Conservation (phyloP, 352 stramenopile species). For the Globisporangium nodosum region DNA sequence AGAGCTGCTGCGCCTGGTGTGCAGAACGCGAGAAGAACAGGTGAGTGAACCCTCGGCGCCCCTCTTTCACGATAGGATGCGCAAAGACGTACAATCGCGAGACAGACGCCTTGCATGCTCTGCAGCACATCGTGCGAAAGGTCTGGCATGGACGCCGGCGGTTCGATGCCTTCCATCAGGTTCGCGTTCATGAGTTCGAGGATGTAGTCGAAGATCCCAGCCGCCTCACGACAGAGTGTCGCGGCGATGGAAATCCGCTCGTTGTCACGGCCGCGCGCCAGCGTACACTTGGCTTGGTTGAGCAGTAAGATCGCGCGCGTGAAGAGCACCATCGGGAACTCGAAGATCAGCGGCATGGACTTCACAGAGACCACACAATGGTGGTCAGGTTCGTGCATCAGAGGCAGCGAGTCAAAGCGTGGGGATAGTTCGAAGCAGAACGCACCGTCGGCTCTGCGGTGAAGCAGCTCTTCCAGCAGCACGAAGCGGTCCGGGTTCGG, state of each 20-base stretch:
- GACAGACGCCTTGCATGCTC: constrained; percentile 11
- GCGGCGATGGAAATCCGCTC: constrained; percentile 6
- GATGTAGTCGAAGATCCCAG: constrained; percentile 16
- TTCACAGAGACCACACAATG: background rate
- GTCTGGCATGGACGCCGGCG: constrained; percentile 11
- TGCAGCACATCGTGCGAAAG: constrained; percentile 17
- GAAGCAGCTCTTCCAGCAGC: constrained; percentile 15
- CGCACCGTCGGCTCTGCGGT: constrained; percentile 11
- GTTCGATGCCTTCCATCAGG: constrained; percentile 5
- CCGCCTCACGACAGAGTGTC: constrained; percentile 12
- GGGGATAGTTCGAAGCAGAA: background rate
- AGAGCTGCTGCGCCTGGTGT: constrained; percentile 30
- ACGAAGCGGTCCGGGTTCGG: background rate
- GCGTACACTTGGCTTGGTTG: constrained; percentile 15
- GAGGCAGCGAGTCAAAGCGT: background rate
- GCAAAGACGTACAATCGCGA: constrained; percentile 12
- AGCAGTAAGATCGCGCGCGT: constrained; percentile 23
- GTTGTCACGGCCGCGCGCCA: constrained; percentile 2
- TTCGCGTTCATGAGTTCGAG: constrained; percentile 13
- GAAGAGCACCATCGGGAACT: constrained; percentile 30
- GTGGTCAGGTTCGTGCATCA: background rate
- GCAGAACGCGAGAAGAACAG: background rate
- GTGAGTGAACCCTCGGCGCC: background rate
- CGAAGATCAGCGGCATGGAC: constrained; percentile 25
- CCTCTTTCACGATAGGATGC: background rate